phyloP scores from a whole-genome alignment of 495 filamentous ascomycete species.

The Xylaria grammica region DNA sequence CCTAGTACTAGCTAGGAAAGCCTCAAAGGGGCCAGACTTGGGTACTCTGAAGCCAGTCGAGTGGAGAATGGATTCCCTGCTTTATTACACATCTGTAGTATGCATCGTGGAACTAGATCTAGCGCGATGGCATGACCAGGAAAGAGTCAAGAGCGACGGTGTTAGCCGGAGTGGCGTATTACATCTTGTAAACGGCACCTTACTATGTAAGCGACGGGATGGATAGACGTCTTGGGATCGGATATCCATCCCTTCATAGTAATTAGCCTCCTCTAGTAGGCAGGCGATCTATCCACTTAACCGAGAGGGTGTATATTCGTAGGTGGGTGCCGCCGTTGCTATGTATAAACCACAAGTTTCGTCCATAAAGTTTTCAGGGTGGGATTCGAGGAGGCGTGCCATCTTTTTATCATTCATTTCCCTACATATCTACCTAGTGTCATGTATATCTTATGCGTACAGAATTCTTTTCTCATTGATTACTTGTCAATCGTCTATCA shows the following conservation, averaged over 20 bases:
- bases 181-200: background rate
- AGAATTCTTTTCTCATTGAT: background rate
- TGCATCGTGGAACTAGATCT: slow-evolving; percentile 12
- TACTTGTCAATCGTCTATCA: background rate
- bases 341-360: background rate
- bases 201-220: slow-evolving; percentile 4
- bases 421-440: background rate
- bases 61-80: slow-evolving; percentile 11
- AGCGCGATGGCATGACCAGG: slow-evolving; percentile 1
- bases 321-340: background rate
- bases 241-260: slow-evolving; percentile 14
- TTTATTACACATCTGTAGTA: background rate
- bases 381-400: background rate
- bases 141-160: background rate
- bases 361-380: background rate
- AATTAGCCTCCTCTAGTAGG: slow-evolving; percentile 16
- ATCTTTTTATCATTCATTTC: background rate
- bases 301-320: background rate
- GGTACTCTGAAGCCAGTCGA: slow-evolving; percentile 1
- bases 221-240: slow-evolving; percentile 10
- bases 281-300: slow-evolving; percentile 5
- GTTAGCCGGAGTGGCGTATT: background rate
- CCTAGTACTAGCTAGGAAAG: slow-evolving; percentile 16
- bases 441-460: background rate
- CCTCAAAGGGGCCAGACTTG: slow-evolving; percentile 4